A percentile compares a stretch with the other conserved stretches of the same genome.
These are phyloP conservation scores for Yarrowia alimentaria DNA, from an alignment of 805 yeast genomes.

Conservation along the genomic window DNA sequence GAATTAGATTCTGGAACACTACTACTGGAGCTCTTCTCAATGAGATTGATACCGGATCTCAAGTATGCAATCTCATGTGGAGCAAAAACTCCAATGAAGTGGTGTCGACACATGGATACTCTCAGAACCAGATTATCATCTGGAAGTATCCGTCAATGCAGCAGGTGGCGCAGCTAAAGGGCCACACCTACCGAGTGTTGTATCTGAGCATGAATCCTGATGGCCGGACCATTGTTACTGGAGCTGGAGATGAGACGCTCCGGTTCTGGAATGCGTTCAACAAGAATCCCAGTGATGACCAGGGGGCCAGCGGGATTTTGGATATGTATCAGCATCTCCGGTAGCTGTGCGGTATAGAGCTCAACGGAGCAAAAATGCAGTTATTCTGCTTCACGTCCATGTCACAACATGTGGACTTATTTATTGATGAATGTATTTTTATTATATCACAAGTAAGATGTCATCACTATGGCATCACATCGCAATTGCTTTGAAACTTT, in stretches of 20 bases:
- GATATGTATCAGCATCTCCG: slow-evolving; percentile 23
- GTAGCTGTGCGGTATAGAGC: too few relatives aligned
- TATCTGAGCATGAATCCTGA: slow-evolving; percentile 90
- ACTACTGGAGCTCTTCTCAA: slow-evolving; percentile 67
- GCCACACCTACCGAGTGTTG: slow-evolving; percentile 89
- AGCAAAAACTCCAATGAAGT: slow-evolving; percentile 86
- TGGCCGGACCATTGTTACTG: slow-evolving; percentile 95
- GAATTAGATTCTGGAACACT: slow-evolving; percentile 90
- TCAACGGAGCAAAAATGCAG: too few relatives aligned
- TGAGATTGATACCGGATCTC: slow-evolving; percentile 94
- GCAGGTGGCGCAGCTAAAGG: slow-evolving; percentile 89
- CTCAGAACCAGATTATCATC: slow-evolving; percentile 82
- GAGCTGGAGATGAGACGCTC: slow-evolving; percentile 97
- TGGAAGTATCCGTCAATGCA: slow-evolving; percentile 95
- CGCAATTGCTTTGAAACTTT: too few relatives aligned
- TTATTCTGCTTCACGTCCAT: not conserved
- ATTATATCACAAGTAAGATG: too few relatives aligned
- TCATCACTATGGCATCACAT: too few relatives aligned
- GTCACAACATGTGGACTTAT: too few relatives aligned
- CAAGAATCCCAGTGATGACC: slow-evolving; percentile 40
- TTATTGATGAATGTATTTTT: too few relatives aligned
- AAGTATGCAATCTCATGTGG: slow-evolving; percentile 93
- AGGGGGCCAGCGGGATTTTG: slow-evolving; percentile 17
- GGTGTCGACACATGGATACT: slow-evolving; percentile 92
- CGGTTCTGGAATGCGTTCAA: slow-evolving; percentile 95